phyloP scores from a whole-genome alignment of 2,329 filamentous ascomycete species.

The Alternaria arbusti region DNA sequence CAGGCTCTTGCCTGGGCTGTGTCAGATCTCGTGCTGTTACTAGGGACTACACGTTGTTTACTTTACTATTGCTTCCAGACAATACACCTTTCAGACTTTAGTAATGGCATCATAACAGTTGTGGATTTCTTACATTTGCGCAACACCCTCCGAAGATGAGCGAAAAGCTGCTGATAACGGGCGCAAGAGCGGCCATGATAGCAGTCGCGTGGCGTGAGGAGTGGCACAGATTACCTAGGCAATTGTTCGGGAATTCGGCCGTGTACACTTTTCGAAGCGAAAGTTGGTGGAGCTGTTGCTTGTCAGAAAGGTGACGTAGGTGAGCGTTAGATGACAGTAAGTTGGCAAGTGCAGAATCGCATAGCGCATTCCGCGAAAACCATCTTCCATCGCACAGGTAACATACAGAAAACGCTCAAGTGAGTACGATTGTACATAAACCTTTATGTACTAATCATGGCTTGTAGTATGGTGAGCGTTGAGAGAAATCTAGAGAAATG shows the following conservation, averaged over 20 bases:
- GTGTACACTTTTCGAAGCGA: background rate
- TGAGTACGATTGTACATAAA: background rate
- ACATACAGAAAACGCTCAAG: background rate
- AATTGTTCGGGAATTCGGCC: background rate
- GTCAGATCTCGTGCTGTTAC: conserved; percentile 15
- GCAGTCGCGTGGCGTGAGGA: background rate
- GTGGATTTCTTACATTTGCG: conserved; percentile 72
- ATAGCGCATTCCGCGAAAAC: background rate
- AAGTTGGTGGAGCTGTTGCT: background rate
- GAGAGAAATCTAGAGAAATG: background rate
- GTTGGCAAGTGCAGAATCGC: background rate
- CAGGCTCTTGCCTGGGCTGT: conserved; percentile 73
- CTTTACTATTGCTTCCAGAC: conserved; percentile 93
- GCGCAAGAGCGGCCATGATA: conserved; percentile 43
- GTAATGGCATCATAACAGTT: background rate
- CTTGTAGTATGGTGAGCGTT: conserved; percentile 2
- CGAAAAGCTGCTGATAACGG: conserved; percentile 66
- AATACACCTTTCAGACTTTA: conserved; percentile 74
- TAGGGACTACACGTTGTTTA: conserved; percentile 56
- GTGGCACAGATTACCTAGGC: background rate
- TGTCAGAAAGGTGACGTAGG: conserved; percentile 9
- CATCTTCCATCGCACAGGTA: background rate
- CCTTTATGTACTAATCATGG: conserved; percentile 15
- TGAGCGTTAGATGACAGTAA: background rate
- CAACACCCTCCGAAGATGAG: conserved; percentile 97